Evolutionary conservation across 164 flowering plant genomes (phyloP).

Genomic region (Umbellularia californica): DNA sequence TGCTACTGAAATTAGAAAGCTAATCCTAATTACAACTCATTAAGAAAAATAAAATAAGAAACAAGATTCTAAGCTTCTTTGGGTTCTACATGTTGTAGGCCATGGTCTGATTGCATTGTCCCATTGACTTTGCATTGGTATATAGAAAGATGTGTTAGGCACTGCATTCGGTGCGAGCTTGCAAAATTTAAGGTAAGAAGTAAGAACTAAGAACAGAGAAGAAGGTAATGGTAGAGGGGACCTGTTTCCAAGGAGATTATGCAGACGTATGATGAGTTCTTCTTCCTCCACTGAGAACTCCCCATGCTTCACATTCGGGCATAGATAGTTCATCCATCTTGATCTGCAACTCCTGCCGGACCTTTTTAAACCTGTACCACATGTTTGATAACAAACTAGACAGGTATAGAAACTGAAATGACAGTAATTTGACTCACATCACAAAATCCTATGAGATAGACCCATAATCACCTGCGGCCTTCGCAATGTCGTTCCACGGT

Average conservation of each 20-base stretch:
- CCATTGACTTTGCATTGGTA: no score
- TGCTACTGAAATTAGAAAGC: no score
- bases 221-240: neutral
- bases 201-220: neutral
- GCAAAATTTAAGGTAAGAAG: no score
- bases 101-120: no score
- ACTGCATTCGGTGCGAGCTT: no score
- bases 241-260: constrained; percentile 7
- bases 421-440: neutral
- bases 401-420: neutral
- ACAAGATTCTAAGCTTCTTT: no score
- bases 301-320: constrained; percentile 1
- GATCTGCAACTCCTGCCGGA: constrained; percentile 1
- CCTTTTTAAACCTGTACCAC: constrained; percentile 1
- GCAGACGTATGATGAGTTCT: constrained; percentile 1
- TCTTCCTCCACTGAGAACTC: constrained; percentile 1
- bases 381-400: neutral
- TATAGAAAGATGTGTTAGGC: no score
- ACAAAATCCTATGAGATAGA: neutral
- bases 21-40: no score
- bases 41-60: no score
- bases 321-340: constrained; percentile 4
- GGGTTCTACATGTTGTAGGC: no score
- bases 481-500: constrained; percentile 28
- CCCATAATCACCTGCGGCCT: constrained; percentile 17